Percentiles rank a stretch among this genome's conserved stretches.
Evolutionary conservation across 2,329 filamentous ascomycete species (phyloP).

Genomic region (Aspergillus oerlinghausenensis): DNA sequence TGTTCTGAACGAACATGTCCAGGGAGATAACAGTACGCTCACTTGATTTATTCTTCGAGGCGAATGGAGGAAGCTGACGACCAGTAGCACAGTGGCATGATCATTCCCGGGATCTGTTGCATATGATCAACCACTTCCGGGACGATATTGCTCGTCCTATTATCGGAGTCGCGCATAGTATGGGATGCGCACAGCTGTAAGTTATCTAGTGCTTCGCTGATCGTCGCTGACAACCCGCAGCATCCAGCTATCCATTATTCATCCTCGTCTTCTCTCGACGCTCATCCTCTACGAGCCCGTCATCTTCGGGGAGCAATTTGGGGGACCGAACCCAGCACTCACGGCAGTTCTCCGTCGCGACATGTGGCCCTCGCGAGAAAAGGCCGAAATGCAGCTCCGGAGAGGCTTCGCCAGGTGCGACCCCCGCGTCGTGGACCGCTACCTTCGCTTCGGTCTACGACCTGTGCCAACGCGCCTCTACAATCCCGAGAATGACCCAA

Average conservation of each 20-base stretch:
- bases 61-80: background rate
- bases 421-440: background rate
- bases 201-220: background rate
- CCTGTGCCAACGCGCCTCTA: slow-evolving; percentile 14
- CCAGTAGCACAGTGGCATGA: slow-evolving; percentile 66
- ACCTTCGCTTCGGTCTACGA: background rate
- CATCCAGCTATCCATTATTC: slow-evolving; percentile 62
- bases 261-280: slow-evolving; percentile 70
- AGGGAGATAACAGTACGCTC: slow-evolving; percentile 61
- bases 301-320: slow-evolving; percentile 13
- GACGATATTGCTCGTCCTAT: slow-evolving; percentile 50
- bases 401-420: background rate
- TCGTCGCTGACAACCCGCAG: background rate
- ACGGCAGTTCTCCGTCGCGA: slow-evolving; percentile 5
- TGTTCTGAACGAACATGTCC: slow-evolving; percentile 62
- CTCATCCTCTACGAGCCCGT: slow-evolving; percentile 66
- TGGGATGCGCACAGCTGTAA: slow-evolving; percentile 64
- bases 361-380: slow-evolving; percentile 6
- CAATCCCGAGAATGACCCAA: slow-evolving; percentile 1
- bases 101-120: slow-evolving; percentile 70
- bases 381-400: background rate
- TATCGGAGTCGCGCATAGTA: slow-evolving; percentile 77
- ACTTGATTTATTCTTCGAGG: background rate
- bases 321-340: slow-evolving; percentile 4
- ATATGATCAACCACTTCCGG: slow-evolving; percentile 38